Evolutionary conservation across 2,329 filamentous ascomycete genomes (phyloP).

Genomic region (Metarhizium anisopliae): DNA sequence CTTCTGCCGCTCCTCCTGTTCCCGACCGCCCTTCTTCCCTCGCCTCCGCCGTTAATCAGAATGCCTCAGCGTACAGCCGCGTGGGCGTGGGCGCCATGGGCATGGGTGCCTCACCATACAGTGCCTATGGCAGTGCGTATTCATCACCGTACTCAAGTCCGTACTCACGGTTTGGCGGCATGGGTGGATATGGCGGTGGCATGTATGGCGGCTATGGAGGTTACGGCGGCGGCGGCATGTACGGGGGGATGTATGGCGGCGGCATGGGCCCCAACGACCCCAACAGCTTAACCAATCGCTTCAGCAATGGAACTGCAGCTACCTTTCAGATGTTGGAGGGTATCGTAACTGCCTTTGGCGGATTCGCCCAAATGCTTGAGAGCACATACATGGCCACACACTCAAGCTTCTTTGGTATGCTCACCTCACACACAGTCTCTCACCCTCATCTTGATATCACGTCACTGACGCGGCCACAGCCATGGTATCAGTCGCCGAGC

Average conservation of each 20-base stretch:
- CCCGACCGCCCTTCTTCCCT: constrained; percentile 76
- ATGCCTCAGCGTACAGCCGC: constrained; percentile 71
- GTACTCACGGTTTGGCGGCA: constrained; percentile 39
- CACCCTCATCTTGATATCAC: not conserved
- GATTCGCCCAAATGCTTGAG: constrained; percentile 98
- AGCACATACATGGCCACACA: constrained; percentile 99
- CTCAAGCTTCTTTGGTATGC: constrained; percentile 91
- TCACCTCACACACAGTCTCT: not conserved
- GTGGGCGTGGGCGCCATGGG: constrained; percentile 26
- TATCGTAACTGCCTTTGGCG: constrained; percentile 90
- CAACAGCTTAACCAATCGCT: constrained; percentile 89
- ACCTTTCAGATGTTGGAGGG: constrained; percentile 99
- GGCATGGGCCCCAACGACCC: constrained; percentile 63
- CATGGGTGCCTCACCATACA: constrained; percentile 44
- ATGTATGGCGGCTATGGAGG: constrained; percentile 36
- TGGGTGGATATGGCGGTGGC: constrained; percentile 31
- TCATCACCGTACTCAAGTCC: constrained; percentile 30
- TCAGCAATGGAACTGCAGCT: constrained; percentile 88
- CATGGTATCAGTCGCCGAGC: constrained; percentile 97
- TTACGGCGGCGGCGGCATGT: constrained; percentile 30
- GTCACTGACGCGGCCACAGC: constrained; percentile 39
- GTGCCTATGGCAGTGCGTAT: constrained; percentile 30
- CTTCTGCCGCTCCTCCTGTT: constrained; percentile 54
- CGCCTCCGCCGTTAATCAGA: constrained; percentile 73
- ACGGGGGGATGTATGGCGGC: constrained; percentile 21